Conservation (phyloP, 2,329 filamentous ascomycete species). For the Decorospora gaudefroyi region DNA sequence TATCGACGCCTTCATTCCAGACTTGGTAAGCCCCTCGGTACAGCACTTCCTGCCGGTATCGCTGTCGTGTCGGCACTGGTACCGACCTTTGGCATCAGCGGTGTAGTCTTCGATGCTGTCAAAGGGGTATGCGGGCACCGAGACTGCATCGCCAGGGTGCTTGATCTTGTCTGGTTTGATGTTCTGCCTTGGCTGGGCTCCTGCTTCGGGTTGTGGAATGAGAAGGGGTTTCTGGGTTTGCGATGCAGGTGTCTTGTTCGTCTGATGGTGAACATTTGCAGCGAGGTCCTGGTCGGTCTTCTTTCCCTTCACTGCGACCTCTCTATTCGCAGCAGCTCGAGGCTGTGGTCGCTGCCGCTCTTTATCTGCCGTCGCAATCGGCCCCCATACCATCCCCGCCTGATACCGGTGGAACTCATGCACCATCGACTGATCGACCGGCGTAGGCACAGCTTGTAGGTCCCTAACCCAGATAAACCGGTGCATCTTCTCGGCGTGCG, state of each 20-base stretch:
- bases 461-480: not conserved
- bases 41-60: not conserved
- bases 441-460: not conserved
- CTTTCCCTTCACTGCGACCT: too few relatives aligned
- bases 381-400: not conserved
- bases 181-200: fast-evolving
- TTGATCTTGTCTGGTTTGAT: slow-evolving; percentile 1
- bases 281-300: too few relatives aligned
- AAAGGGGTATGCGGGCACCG: not conserved
- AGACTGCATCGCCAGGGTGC: not conserved
- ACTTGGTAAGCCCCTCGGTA: not conserved
- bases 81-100: not conserved
- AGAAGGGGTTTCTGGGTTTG: too few relatives aligned
- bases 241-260: too few relatives aligned
- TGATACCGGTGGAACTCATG: not conserved
- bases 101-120: not conserved
- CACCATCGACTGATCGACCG: not conserved
- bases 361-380: too few relatives aligned
- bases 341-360: too few relatives aligned
- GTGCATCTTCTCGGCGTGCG: not conserved
- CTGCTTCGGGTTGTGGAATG: not conserved
- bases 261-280: too few relatives aligned
- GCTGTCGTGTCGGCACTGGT: not conserved
- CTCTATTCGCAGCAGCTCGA: too few relatives aligned
- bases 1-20: not conserved